Conservation (phyloP, 495 filamentous ascomycete genomes). For the Aspergillus heteromorphus region DNA sequence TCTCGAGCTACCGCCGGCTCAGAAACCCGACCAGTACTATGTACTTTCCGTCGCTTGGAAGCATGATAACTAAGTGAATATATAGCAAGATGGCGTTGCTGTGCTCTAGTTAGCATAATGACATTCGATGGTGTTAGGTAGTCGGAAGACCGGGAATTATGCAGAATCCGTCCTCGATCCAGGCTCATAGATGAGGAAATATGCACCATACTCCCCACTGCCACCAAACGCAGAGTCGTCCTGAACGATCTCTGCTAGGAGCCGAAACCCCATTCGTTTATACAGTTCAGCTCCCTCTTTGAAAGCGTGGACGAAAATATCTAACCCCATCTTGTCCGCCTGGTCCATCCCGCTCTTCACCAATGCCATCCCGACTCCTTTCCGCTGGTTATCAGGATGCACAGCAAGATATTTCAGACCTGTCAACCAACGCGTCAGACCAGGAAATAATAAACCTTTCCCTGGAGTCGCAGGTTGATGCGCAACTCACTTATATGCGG, state of each 20-base stretch:
- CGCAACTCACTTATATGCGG: slow-evolving; percentile 16
- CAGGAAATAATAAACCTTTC: too few relatives aligned
- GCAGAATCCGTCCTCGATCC: too few relatives aligned
- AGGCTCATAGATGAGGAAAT: slow-evolving; percentile 11
- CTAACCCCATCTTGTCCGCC: slow-evolving; percentile 22
- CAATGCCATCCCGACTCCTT: slow-evolving; percentile 22
- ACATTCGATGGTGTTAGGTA: too few relatives aligned
- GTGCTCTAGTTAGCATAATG: too few relatives aligned
- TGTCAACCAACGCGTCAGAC: neutral
- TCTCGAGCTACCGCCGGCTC: too few relatives aligned
- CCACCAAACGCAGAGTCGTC: slow-evolving; percentile 27
- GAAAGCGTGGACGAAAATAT: slow-evolving; percentile 23
- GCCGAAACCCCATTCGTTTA: slow-evolving; percentile 21
- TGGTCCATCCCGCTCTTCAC: slow-evolving; percentile 22
- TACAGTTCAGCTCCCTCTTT: slow-evolving; percentile 22
- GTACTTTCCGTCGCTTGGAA: too few relatives aligned
- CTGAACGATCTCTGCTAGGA: slow-evolving; percentile 21
- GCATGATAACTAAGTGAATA: too few relatives aligned
- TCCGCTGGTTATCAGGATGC: slow-evolving; percentile 24
- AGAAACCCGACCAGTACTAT: too few relatives aligned
- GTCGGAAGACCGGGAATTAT: neutral
- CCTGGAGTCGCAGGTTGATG: too few relatives aligned
- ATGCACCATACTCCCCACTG: slow-evolving; percentile 13
- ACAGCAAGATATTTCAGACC: slow-evolving; percentile 30
- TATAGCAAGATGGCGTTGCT: too few relatives aligned